Conservation (phyloP, 306 rosid genomes). For the Rosa lucieae region DNA sequence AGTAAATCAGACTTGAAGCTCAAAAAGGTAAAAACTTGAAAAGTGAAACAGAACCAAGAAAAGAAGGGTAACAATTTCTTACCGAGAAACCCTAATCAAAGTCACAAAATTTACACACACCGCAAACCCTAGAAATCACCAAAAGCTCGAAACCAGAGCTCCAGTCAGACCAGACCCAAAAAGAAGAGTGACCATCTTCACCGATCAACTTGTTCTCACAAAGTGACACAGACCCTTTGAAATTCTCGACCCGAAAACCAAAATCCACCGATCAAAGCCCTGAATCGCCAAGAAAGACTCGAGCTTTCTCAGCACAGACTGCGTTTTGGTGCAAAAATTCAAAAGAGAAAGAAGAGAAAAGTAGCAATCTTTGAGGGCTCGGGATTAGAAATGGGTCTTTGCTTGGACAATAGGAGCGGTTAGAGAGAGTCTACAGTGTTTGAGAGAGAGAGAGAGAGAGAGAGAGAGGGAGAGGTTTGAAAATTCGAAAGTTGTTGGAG, state of each 20-base stretch:
- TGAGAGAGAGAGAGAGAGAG: neutral
- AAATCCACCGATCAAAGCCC: constrained; percentile 30
- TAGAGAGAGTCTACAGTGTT: constrained; percentile 18
- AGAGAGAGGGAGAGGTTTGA: constrained; percentile 35
- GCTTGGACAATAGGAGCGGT: constrained; percentile 3
- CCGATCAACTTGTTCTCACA: constrained; percentile 26
- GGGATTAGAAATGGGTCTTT: neutral
- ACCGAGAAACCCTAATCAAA: constrained; percentile 36
- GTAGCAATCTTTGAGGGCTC: constrained; percentile 14
- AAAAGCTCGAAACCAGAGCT: constrained; percentile 12
- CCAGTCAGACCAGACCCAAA: constrained; percentile 10
- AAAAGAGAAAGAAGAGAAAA: neutral
- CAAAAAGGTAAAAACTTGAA: neutral
- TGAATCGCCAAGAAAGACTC: constrained; percentile 30
- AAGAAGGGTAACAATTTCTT: constrained; percentile 22
- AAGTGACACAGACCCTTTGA: constrained; percentile 15
- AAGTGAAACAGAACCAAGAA: constrained; percentile 21
- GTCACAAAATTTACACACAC: constrained; percentile 22
- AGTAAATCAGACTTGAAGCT: constrained; percentile 21
- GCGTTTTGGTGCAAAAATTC: neutral
- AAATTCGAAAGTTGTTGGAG: constrained; percentile 53
- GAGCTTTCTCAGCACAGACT: constrained; percentile 26
- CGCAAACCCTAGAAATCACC: constrained; percentile 41
- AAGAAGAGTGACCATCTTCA: constrained; percentile 17
- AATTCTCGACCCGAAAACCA: constrained; percentile 21